Percentiles rank a stretch among this genome's conserved stretches.
Conservation (phyloP, 2,329 filamentous ascomycete genomes). For the Chaetomium globosum region DNA sequence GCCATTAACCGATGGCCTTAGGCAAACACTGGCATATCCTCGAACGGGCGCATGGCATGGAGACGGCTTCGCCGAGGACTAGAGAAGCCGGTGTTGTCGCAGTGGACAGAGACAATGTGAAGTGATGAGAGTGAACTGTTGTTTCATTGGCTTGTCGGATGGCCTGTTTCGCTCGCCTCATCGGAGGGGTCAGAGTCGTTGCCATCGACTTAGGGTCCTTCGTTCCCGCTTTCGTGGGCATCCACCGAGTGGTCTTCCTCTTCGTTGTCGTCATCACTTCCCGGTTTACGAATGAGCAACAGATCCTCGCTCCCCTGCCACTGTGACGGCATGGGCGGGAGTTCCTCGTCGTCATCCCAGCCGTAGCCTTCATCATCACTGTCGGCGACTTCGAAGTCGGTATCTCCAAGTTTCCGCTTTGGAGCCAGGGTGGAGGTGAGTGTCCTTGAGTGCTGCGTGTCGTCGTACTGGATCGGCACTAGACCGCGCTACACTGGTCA, state of each 20-base stretch:
- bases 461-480: constrained; percentile 47
- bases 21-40: constrained; percentile 10
- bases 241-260: constrained; percentile 1
- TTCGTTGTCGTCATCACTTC: constrained; percentile 43
- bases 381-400: constrained; percentile 62
- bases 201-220: constrained; percentile 13
- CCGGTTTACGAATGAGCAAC: constrained; percentile 48
- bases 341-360: constrained; percentile 69
- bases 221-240: constrained; percentile 41
- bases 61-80: background rate
- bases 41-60: background rate
- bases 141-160: background rate
- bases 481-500: constrained; percentile 48
- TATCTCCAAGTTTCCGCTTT: constrained; percentile 67
- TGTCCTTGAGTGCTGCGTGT: constrained; percentile 41
- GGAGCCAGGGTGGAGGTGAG: constrained; percentile 46
- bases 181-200: background rate
- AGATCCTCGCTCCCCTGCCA: constrained; percentile 70
- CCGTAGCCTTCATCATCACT: constrained; percentile 71
- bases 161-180: constrained; percentile 6
- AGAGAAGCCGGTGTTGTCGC: background rate
- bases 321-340: constrained; percentile 64
- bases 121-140: background rate
- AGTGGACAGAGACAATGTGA: background rate
- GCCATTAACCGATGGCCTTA: constrained; percentile 11